Evolutionary conservation across 305 asterid species (phyloP), one percentile per base, ranked within the genome.

Genomic region (Fraxinus velutina): DNA sequence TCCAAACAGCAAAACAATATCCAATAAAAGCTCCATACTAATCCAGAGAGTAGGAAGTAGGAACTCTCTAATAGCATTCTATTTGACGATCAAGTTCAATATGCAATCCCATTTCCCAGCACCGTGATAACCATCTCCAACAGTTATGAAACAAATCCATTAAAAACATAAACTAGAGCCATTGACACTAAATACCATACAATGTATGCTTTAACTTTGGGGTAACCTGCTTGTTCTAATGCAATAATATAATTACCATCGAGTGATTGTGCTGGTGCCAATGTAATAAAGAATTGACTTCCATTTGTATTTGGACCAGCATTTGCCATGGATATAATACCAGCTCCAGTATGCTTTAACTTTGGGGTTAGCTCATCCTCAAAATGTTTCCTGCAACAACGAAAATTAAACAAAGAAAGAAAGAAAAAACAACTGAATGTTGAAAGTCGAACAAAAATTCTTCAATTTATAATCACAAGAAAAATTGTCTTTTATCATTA

Each of bases 301-400:
- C 98, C 98, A 79, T 96, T 96, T 32, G 99, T 93, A 86, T 96
- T 91, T 9, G 99, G 97, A 80, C 99, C 99, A 78, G 98, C 98
- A 92, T 94, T 94, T 32, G 98, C 98, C 99, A 93, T 94, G 85
- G 97, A 96, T 87, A 96, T 57, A 85, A 96, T 91, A 70, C 99
- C 99, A 80, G 97, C 99, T 80, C 99, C 99, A 1, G 99, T 94
- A 85, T 96, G 98, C 91, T 96, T 96, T 85, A 96, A 85, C 86
- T 94, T 92, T 79, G 92, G 88, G 68, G 78, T 88, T 73, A 93
- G 89, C 92, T 96, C 99, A 75, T 94, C 98, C 3, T 93, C 98
- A 86, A 94, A 96, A 87, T 94, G 96, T 78, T 92, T 85, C 62
- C 99, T 93, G 91, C 89, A 87, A 79, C 57, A 57, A 75, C 52